Percentiles rank a stretch among this genome's conserved stretches.
Evolutionary conservation across 169 alveolate species (phyloP).

Genomic region (Perkinsus chesapeaki): DNA sequence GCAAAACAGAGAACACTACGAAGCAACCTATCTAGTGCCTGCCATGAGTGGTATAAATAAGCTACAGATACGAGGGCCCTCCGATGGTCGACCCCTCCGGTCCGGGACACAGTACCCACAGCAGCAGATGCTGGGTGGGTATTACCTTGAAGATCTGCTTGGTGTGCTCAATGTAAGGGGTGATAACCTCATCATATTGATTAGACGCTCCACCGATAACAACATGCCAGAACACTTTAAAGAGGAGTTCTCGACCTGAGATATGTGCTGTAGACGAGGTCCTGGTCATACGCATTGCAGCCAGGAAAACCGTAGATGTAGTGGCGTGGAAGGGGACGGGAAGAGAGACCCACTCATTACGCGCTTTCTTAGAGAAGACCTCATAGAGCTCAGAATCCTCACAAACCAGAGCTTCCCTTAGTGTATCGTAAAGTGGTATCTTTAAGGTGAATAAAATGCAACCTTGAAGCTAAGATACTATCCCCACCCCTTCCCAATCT

Average conservation of each 20-base stretch:
- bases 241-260: constrained; percentile 35
- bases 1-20: too few relatives aligned
- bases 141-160: constrained; percentile 30
- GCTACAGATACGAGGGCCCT: too few relatives aligned
- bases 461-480: not conserved
- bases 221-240: constrained; percentile 35
- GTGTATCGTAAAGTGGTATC: constrained; percentile 36
- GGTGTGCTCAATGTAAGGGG: constrained; percentile 37
- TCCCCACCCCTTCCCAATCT: not conserved
- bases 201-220: constrained; percentile 39
- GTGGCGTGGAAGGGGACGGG: too few relatives aligned
- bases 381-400: constrained; percentile 42
- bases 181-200: constrained; percentile 39
- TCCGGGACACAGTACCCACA: too few relatives aligned
- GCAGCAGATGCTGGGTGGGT: too few relatives aligned
- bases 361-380: constrained; percentile 13
- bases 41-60: too few relatives aligned
- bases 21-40: too few relatives aligned
- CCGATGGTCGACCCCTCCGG: too few relatives aligned
- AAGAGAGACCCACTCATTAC: too few relatives aligned
- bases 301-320: too few relatives aligned
- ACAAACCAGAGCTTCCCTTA: constrained; percentile 33
- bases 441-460: not conserved
- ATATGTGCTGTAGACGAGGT: not conserved
- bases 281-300: too few relatives aligned